A percentile compares a stretch with the other conserved stretches of the same genome.
Evolutionary conservation across 257 asterid genomes (phyloP).

Genomic region (Rauvolfia tetraphylla): DNA sequence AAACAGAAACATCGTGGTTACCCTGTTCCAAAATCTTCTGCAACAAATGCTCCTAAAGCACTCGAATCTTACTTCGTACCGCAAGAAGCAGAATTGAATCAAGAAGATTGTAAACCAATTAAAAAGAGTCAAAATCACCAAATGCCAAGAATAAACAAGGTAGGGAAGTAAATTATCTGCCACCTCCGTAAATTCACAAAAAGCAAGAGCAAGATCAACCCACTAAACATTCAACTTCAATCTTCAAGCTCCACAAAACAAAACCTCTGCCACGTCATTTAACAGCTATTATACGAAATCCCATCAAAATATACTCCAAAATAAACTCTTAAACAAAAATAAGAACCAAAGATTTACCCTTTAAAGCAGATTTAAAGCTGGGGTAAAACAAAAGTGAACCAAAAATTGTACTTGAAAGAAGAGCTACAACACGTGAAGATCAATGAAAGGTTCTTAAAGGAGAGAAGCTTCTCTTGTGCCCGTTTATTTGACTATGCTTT

Average conservation of each 20-base stretch:
- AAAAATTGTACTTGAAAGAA: not conserved
- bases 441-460: not conserved
- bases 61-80: not conserved
- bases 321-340: not conserved
- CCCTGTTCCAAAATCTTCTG: not conserved
- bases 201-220: slow-evolving; percentile 1
- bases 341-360: slow-evolving; percentile 14
- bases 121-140: not conserved
- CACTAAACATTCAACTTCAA: not conserved
- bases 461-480: not conserved
- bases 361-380: not conserved
- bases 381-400: not conserved
- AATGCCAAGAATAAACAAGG: not conserved
- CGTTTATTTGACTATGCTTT: not conserved
- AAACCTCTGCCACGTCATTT: not conserved
- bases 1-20: not conserved
- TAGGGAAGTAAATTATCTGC: not conserved
- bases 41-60: slow-evolving; percentile 1
- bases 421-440: not conserved
- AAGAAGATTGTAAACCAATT: not conserved
- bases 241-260: slow-evolving; percentile 7
- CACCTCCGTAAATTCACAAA: slow-evolving; percentile 5
- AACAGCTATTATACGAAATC: not conserved
- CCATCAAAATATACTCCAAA: not conserved
- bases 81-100: slow-evolving; percentile 5